Base-by-base conservation (phyloP, 768 basidiomycete genomes). In the Tephrocybe rancida region DNA sequence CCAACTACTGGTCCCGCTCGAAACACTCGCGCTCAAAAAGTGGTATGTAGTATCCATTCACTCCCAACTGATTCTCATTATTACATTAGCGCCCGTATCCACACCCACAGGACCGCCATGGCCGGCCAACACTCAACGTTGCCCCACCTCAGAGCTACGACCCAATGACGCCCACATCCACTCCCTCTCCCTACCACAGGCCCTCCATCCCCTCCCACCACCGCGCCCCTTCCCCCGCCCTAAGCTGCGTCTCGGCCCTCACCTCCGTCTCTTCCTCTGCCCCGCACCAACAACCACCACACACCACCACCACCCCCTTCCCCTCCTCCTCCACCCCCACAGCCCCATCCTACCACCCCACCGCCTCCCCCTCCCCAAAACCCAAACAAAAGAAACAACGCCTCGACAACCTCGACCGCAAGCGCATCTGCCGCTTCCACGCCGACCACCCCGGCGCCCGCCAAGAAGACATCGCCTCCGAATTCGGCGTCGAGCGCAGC, bases 401-500 rank as follows among this genome's bases (percentile, higher is more conserved):
- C 45, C 83, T 95, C 38, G 84, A 82, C 64, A 88, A 88, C 64
- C 74, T 78, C 25, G 87, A 92, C 64, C 84, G 90, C 58, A 87
- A 85, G 64, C 74, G 78, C 14, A 93, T 95, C 52, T 94, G 92
- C 61, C 50, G 76, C 11, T 87, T 83, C 66, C 82, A 85, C 55
- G 70, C 76, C 48, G 71, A 83, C 3, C 74, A 90, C 62, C 88
- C 87, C 0, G 81, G 81, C 48, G 76, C 82, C 18, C 82, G 88
- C 54, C 93, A 95, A 68, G 91, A 94, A 64, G 90, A 92, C 64
- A 92, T 95, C 61, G 93, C 88, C 4, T 73, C 74, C 10, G 71
- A 73, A 27, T 95, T 87, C 66, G 82, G 83, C 45, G 88, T 94
- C 55, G 93, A 95, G 64, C 85, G 93, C 48, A 94, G 91, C 72